Percentiles rank a stretch among this genome's conserved stretches.
phyloP scores from a whole-genome alignment of 73 alveolate species.

The Paramecium tetraurelia region DNA sequence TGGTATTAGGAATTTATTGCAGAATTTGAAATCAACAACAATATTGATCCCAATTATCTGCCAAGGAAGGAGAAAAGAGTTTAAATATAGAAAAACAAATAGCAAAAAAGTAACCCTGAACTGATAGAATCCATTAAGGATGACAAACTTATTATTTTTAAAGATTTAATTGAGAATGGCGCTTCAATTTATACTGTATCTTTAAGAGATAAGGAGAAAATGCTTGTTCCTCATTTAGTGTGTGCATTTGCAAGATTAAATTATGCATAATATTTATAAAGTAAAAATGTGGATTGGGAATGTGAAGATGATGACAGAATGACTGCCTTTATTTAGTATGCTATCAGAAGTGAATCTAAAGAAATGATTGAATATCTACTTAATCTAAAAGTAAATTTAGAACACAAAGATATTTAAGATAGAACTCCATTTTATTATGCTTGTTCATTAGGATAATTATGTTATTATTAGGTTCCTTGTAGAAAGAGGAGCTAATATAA shows the following conservation, averaged over 20 bases:
- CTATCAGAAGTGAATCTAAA: constrained; percentile 20
- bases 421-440: constrained; percentile 66
- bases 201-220: not conserved
- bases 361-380: constrained; percentile 34
- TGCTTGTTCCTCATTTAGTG: constrained; percentile 19
- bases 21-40: not conserved
- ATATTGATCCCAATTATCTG: not conserved
- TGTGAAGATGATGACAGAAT: constrained; percentile 51
- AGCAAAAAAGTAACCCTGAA: constrained; percentile 8
- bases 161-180: not conserved
- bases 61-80: constrained; percentile 24
- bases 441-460: constrained; percentile 45
- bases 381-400: constrained; percentile 44
- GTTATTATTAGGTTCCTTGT: not conserved
- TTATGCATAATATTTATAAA: constrained; percentile 5
- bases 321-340: constrained; percentile 60
- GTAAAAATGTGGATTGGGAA: constrained; percentile 50
- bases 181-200: not conserved
- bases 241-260: constrained; percentile 17
- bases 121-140: not conserved
- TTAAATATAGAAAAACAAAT: not conserved
- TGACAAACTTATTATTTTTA: not conserved
- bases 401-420: constrained; percentile 45
- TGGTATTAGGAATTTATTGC: not conserved
- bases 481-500: constrained; percentile 45